Evolutionary conservation across 2,329 filamentous ascomycete species (phyloP).

Genomic region (Plectosphaerella cucumerina): DNA sequence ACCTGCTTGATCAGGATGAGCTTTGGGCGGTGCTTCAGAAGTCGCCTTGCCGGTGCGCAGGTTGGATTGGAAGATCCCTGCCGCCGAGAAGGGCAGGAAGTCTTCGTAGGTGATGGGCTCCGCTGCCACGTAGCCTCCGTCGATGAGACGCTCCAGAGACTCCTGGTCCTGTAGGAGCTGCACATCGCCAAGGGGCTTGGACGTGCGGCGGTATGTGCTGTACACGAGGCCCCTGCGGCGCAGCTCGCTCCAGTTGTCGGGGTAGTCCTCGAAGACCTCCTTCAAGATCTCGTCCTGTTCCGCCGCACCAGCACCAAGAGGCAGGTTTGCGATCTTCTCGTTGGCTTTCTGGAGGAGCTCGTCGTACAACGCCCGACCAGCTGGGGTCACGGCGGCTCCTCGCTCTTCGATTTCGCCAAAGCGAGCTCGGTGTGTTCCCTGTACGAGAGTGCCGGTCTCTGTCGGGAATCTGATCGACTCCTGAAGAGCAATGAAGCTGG

Average conservation of each 20-base stretch:
- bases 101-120: conserved; percentile 49
- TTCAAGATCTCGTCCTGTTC: conserved; percentile 16
- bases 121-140: conserved; percentile 24
- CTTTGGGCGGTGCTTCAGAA: neutral
- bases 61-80: conserved; percentile 47
- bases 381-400: conserved; percentile 42
- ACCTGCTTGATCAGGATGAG: neutral
- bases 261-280: conserved; percentile 29
- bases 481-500: conserved; percentile 48
- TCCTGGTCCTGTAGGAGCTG: neutral
- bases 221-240: conserved; percentile 31
- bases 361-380: conserved; percentile 42
- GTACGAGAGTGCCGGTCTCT: conserved; percentile 2
- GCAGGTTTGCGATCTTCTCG: conserved; percentile 15
- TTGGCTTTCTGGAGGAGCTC: conserved; percentile 23
- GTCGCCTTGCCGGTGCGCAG: conserved; percentile 12
- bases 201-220: conserved; percentile 24
- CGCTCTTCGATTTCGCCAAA: conserved; percentile 52
- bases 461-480: conserved; percentile 38
- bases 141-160: conserved; percentile 25
- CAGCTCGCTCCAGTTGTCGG: conserved; percentile 35
- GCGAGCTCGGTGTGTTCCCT: conserved; percentile 40
- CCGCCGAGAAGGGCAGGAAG: conserved; percentile 48
- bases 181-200: neutral
- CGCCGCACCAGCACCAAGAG: neutral